Evolutionary conservation across 306 rosid genomes (phyloP), one percentile per base, ranked within the genome.

Genomic region (Arachis hypogaea): DNA sequence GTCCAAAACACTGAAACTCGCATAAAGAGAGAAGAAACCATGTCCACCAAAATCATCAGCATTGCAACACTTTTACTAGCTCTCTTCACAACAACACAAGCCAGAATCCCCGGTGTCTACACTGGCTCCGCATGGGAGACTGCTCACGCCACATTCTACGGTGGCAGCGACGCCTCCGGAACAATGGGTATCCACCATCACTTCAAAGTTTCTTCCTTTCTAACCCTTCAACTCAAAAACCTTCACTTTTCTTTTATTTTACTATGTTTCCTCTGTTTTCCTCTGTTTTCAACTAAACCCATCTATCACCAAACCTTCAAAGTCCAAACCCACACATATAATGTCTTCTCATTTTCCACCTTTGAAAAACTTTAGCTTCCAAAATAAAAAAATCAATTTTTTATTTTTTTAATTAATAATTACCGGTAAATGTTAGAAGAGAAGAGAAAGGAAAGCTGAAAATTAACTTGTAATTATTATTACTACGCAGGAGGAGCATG

Each of bases 81-180:
- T 11, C 46, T 80, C 49, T 38, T 77, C 2, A 40, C 80, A 8
- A 41, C 61, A 7, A 72, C 80, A 0, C 50, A 83, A 3, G 90
- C 81, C 44, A 79, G 45, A 77, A 16, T 82, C 9, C 85, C 85
- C 1, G 88, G 92, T 9, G 80, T 60, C 33, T 84, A 80, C 89
- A 0, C 79, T 40, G 85, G 81, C 6, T 88, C 84, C 5, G 74
- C 56, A 1, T 92, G 98, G 98, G 78, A 92, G 63, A 80, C 1
- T 11, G 98, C 98, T 1, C 98, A 92, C 55, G 98, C 98, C 30
- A 92, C 98, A 0, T 92, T 92, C 90, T 92, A 92, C 59, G 98
- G 98, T 0, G 98, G 94, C 45, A 82, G 78, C 52, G 96, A 90
- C 59, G 98, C 98, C 79, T 84, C 98, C 4, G 98, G 98, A 59